Base-by-base conservation (phyloP, 768 basidiomycete genomes). In the Coprinopsis sp. region DNA sequence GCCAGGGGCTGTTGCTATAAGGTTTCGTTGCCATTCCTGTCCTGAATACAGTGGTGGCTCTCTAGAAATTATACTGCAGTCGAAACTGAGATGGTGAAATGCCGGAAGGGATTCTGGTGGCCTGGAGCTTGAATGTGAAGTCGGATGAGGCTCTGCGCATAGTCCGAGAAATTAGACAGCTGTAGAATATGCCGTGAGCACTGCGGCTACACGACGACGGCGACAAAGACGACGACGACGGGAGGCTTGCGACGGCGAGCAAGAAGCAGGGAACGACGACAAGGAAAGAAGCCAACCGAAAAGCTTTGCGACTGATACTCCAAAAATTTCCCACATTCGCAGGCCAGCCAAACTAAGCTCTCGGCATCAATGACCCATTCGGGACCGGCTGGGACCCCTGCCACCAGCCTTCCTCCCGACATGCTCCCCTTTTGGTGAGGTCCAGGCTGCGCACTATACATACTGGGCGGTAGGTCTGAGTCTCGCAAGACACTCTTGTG, bases 1-100 rank as follows among this genome's bases (percentile, higher is more conserved):
- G 55, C 55, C 55, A 56, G 46, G 52, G 55, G 47, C 24, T 49
- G 34, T 39, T 29, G 21, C 33, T 33, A 42, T 50, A 23, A 7
- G 51, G 45, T 38, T 43, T 49, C 41, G 54, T 46, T 16, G 50
- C 37, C 54, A 51, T 53, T 40, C 6, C 8, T 31, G n/a, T 31
- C 30, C 10, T 8, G 30, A 31, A 31, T 31, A 8, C 8, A n/a
- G 8, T 8, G 6, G 21, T 36, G 21, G 7, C 8, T 19, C 6
- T 36, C 34, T 36, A 36, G 34, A 36, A 14, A 36, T 36, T 8
- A 36, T 7, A 6, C 16, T 36, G 34, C 8, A 7, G 16, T n/a
- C 11, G 11, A 29, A 28, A 16, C 40, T 10, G 34, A 18, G 34
- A 18, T 8, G 19, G 34, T 11, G 10, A n/a, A n/a, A n/a, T n/a